phyloP scores from a whole-genome alignment of 306 rosid species.

The Geum urbanum region DNA sequence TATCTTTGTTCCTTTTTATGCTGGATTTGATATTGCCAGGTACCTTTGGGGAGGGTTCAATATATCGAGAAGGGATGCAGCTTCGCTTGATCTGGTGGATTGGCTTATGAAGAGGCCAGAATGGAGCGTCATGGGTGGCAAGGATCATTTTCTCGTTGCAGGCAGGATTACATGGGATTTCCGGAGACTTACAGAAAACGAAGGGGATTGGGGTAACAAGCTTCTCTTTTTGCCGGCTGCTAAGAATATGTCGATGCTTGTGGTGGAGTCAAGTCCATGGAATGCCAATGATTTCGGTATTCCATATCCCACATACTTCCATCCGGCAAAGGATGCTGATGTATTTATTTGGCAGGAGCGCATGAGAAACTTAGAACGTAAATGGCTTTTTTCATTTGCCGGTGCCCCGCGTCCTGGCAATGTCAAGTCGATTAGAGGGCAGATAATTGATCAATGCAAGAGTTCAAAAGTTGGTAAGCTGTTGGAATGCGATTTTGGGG shows the following conservation, averaged over 20 bases:
- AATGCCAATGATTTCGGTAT: slow-evolving; percentile 94
- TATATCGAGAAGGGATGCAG: slow-evolving; percentile 76
- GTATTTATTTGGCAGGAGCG: slow-evolving; percentile 53
- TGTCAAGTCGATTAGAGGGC: slow-evolving; percentile 78
- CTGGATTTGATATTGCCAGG: slow-evolving; percentile 89
- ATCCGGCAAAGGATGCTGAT: slow-evolving; percentile 88
- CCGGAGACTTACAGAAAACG: slow-evolving; percentile 67
- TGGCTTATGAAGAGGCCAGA: slow-evolving; percentile 97
- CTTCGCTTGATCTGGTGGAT: slow-evolving; percentile 77
- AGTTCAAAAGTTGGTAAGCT: slow-evolving; percentile 63
- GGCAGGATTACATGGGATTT: slow-evolving; percentile 99
- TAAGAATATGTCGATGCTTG: slow-evolving; percentile 97
- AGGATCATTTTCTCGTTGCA: slow-evolving; percentile 91
- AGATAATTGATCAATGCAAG: slow-evolving; percentile 78
- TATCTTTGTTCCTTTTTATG: slow-evolving; percentile 86
- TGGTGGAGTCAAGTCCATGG: slow-evolving; percentile 99
- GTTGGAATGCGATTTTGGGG: slow-evolving; percentile 94
- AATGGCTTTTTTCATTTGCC: slow-evolving; percentile 92
- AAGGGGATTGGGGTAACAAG: slow-evolving; percentile 86
- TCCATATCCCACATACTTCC: slow-evolving; percentile 96
- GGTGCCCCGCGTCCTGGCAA: slow-evolving; percentile 98
- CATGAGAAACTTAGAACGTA: slow-evolving; percentile 43
- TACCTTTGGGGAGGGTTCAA: slow-evolving; percentile 96
- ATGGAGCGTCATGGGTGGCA: slow-evolving; percentile 84
- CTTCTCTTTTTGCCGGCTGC: slow-evolving; percentile 92